These are phyloP conservation scores for Lupinus albus DNA, from an alignment of 306 rosid species.

Conservation along the genomic window DNA sequence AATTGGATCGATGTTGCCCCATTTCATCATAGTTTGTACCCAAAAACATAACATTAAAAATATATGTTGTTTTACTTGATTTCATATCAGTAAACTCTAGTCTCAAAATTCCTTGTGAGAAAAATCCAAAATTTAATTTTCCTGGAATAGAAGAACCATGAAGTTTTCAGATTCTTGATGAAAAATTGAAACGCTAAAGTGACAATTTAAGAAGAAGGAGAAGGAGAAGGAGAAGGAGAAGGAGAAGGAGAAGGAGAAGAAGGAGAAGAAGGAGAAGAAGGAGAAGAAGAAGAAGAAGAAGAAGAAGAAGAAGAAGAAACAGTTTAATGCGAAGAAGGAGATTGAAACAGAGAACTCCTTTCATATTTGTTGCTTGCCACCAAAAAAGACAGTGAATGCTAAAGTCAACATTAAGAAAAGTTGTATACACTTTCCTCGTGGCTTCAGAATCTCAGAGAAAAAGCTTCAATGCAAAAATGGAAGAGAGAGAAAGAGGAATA, in stretches of 20 bases:
- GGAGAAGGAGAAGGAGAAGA: conserved; percentile 40
- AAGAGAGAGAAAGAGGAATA: background rate
- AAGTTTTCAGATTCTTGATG: background rate
- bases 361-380: conserved; percentile 49
- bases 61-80: background rate
- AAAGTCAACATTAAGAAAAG: conserved; percentile 30
- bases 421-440: background rate
- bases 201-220: conserved; percentile 34
- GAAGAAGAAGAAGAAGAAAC: conserved; percentile 40
- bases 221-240: conserved; percentile 38
- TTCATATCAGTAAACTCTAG: background rate
- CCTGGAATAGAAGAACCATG: background rate
- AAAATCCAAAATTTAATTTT: background rate
- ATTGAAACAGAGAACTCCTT: conserved; percentile 31
- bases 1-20: background rate
- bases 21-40: conserved; percentile 3
- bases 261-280: conserved; percentile 39
- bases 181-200: background rate
- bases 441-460: conserved; percentile 24
- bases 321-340: conserved; percentile 41
- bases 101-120: background rate
- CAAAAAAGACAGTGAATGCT: conserved; percentile 21
- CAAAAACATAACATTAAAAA: background rate
- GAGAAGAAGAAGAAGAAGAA: conserved; percentile 41
- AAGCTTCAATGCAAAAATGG: conserved; percentile 4